These are phyloP conservation scores for Raffaelea arxii DNA, from an alignment of 2,329 filamentous ascomycete genomes.

Conservation along the genomic window DNA sequence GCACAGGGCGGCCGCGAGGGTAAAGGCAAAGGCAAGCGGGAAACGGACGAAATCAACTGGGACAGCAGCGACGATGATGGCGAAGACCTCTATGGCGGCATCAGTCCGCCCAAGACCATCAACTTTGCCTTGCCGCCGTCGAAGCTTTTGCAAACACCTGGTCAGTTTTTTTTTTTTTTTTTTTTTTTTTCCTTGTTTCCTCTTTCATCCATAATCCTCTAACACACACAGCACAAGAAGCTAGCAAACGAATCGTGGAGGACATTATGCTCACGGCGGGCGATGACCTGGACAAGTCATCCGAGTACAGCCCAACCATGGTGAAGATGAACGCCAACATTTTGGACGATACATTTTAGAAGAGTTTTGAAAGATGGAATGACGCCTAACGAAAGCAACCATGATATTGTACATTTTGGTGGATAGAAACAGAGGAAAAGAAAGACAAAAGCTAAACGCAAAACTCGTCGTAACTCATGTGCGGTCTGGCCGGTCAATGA, in stretches of 20 bases:
- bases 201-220: conserved; percentile 2
- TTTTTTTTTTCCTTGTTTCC: background rate
- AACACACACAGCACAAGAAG: conserved; percentile 53
- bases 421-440: too few relatives aligned
- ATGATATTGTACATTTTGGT: too few relatives aligned
- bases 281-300: conserved; percentile 44
- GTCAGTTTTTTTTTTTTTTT: conserved; percentile 30
- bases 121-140: conserved; percentile 73
- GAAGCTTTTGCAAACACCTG: conserved; percentile 70
- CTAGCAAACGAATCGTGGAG: conserved; percentile 71
- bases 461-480: too few relatives aligned
- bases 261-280: conserved; percentile 71
- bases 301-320: conserved; percentile 54
- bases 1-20: conserved; percentile 13
- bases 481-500: conserved; percentile 45
- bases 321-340: conserved; percentile 56
- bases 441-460: too few relatives aligned
- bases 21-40: conserved; percentile 16
- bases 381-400: too few relatives aligned
- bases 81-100: conserved; percentile 53
- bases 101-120: conserved; percentile 90
- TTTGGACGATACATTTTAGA: conserved; percentile 51
- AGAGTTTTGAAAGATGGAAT: too few relatives aligned
- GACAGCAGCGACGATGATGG: conserved; percentile 63
- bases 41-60: conserved; percentile 55